Conservation (phyloP, 2,329 filamentous ascomycete genomes). For the Kalaharituber pfeilii region DNA sequence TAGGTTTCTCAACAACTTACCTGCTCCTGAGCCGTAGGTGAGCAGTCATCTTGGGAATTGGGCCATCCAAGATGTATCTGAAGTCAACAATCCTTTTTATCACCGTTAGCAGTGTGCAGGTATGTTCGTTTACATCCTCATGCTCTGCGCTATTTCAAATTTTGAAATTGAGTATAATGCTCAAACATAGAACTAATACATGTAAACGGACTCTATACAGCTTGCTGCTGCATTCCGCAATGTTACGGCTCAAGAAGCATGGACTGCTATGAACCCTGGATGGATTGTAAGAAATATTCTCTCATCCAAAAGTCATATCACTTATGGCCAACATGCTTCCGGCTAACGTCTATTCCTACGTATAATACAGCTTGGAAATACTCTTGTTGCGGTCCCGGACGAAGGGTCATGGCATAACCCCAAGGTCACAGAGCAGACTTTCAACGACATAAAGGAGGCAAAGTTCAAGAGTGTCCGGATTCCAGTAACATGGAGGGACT, state of each 20-base stretch:
- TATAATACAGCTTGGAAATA: conserved; percentile 34
- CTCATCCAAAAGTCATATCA: neutral
- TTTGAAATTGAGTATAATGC: too few species aligned
- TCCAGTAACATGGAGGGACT: conserved; percentile 26
- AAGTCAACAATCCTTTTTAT: too few species aligned
- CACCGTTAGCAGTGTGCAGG: too few species aligned
- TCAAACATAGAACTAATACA: too few species aligned
- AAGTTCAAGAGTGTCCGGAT: conserved; percentile 43
- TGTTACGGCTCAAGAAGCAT: conserved; percentile 12
- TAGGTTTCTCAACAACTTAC: too few species aligned
- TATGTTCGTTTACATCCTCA: too few species aligned
- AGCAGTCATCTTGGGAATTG: too few species aligned
- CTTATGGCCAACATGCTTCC: neutral
- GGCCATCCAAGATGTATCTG: too few species aligned
- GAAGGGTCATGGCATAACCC: conserved; percentile 44
- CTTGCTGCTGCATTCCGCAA: conserved; percentile 3
- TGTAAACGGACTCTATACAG: too few species aligned
- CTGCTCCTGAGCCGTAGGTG: too few species aligned
- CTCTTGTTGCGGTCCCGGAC: conserved; percentile 38
- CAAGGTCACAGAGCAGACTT: conserved; percentile 33
- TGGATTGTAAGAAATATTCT: conserved; percentile 32
- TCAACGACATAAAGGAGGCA: conserved; percentile 35
- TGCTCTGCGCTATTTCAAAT: too few species aligned
- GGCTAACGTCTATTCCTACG: neutral
- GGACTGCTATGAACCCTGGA: conserved; percentile 36